Evolutionary conservation across 257 asterid species (phyloP).

Genomic region (Nicotiana obtusifolia): DNA sequence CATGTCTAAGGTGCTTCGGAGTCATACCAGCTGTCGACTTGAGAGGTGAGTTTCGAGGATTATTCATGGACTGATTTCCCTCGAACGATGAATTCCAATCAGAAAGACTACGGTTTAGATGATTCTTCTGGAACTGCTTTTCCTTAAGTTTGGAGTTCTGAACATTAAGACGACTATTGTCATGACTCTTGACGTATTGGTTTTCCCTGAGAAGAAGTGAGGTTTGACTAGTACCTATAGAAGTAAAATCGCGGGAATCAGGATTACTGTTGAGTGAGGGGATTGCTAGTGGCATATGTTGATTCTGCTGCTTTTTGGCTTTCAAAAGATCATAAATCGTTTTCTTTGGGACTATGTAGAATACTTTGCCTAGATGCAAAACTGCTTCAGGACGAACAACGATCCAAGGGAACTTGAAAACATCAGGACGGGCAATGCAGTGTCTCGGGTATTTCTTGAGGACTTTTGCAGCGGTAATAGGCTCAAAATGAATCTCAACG

Average conservation of each 20-base stretch:
- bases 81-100: neutral
- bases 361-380: slow-evolving; percentile 34
- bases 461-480: slow-evolving; percentile 47
- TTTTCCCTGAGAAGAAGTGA: neutral
- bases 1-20: slow-evolving; percentile 11
- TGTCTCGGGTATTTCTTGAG: slow-evolving; percentile 49
- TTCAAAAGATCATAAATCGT: slow-evolving; percentile 27
- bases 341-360: slow-evolving; percentile 28
- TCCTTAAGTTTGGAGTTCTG: neutral
- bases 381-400: slow-evolving; percentile 55
- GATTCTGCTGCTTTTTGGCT: neutral
- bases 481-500: slow-evolving; percentile 34
- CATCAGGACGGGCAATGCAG: slow-evolving; percentile 64
- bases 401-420: slow-evolving; percentile 53
- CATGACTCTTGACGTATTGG: neutral
- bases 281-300: neutral
- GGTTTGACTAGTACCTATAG: neutral
- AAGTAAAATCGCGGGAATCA: neutral
- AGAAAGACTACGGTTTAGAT: neutral
- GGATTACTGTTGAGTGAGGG: neutral
- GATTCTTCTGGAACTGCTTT: neutral
- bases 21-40: slow-evolving; percentile 14
- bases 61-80: neutral
- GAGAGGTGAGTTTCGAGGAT: neutral
- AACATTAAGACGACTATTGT: neutral